phyloP scores from a whole-genome alignment of 768 basidiomycete genomes.

The Lactarius tabidus region DNA sequence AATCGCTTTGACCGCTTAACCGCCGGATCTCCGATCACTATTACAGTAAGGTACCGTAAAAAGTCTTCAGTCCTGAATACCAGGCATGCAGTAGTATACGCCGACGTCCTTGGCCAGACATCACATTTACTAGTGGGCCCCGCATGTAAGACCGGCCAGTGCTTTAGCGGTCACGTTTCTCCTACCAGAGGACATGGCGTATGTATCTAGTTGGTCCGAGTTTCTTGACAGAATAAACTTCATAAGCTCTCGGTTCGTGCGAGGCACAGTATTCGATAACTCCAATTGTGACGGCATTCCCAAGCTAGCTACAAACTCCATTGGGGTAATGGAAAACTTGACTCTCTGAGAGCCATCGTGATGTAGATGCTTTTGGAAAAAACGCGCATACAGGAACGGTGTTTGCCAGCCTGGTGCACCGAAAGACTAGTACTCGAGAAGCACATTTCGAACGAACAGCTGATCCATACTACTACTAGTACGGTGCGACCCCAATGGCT shows the following conservation, averaged over 20 bases:
- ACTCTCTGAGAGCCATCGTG: not conserved
- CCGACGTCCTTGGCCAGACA: not conserved
- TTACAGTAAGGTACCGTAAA: not conserved
- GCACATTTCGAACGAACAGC: too few relatives aligned
- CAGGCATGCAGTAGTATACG: not conserved
- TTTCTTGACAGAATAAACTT: not conserved
- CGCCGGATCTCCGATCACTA: conserved; percentile 3
- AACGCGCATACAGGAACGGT: not conserved
- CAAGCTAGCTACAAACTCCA: not conserved
- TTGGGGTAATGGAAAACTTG: not conserved
- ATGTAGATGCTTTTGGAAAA: not conserved
- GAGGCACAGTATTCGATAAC: not conserved
- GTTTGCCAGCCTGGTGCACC: not conserved
- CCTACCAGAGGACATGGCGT: not conserved
- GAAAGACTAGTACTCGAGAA: too few relatives aligned
- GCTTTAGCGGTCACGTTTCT: not conserved
- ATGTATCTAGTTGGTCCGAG: not conserved
- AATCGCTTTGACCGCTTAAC: conserved; percentile 2
- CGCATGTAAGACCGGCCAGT: not conserved
- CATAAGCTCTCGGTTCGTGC: not conserved
- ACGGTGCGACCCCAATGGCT: not conserved
- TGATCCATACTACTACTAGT: not conserved
- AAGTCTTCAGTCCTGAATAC: not conserved
- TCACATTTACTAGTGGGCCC: not conserved
- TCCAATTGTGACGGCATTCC: not conserved